Percentiles rank a stretch among this genome's conserved stretches.
Conservation (phyloP, 306 rosid genomes). For the Sesbania bispinosa region DNA sequence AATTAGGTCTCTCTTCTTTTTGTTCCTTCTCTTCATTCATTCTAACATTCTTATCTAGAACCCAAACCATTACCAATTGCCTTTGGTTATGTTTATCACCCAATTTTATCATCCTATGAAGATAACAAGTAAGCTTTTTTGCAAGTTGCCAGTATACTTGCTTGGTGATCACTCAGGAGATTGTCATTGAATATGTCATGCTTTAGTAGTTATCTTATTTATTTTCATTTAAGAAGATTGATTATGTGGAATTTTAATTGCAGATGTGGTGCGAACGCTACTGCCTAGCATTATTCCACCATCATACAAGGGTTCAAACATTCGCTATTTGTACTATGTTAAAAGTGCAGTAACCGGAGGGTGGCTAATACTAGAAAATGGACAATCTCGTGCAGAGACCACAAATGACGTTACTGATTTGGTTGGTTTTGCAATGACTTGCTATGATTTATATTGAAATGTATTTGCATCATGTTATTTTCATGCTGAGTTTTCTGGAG, state of each 20-base stretch:
- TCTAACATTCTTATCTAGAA: too few species aligned
- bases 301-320: conserved; percentile 90
- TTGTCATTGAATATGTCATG: conserved; percentile 6
- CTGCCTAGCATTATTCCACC: conserved; percentile 82
- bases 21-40: too few species aligned
- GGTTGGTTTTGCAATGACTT: conserved; percentile 62
- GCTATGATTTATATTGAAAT: conserved; percentile 22
- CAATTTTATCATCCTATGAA: too few species aligned
- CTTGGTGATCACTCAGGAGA: not conserved
- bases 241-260: conserved; percentile 19
- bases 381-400: conserved; percentile 67
- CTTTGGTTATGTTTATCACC: too few species aligned
- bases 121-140: too few species aligned
- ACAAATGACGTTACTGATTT: conserved; percentile 54
- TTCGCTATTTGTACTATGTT: conserved; percentile 85
- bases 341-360: conserved; percentile 66
- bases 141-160: not conserved
- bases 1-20: too few species aligned
- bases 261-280: conserved; percentile 66
- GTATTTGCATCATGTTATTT: not conserved
- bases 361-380: conserved; percentile 79
- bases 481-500: conserved; percentile 14
- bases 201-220: not conserved
- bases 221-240: conserved; percentile 18
- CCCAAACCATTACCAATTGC: too few species aligned